Evolutionary conservation across 2,329 filamentous ascomycete genomes (phyloP), one percentile per base, ranked within the genome.

Genomic region (Trichoderma semiorbis): DNA sequence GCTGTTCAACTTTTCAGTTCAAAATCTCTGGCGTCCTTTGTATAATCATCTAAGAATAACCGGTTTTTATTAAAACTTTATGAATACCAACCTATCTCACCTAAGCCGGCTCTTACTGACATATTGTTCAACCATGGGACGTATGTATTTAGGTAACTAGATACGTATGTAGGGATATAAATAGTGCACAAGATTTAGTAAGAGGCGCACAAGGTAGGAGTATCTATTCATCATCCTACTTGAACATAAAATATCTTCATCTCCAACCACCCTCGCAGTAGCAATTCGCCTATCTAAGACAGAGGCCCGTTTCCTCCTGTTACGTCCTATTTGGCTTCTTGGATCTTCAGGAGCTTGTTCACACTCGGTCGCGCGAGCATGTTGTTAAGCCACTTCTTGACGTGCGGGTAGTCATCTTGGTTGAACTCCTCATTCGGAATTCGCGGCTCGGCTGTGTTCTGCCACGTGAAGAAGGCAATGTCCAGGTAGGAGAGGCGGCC

Each of bases 381-480:
- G 34, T 39, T 67, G 34, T 67, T 34, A 16, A 67, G 64, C 64
- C 64, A 67, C 34, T 58, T 67, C 64, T 67, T 67, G 53, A 67
- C 50, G 5, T 67, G 34, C 34, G 64, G 64, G 24, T 67, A 67
- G 6, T 67, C 50, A 67, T 28, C 24, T 34, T 67, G 64, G 24
- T 67, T 67, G 34, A 67, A 67, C 34, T 67, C 64, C 11, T 67
- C 64, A 43, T 67, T 39, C 34, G 64, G 64, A 58, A 67, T 67
- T 32, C 64, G 64, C 10, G 64, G 64, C 50, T 67, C 64, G 18
- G 64, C 64, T 21, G 64, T 67, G 53, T 67, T 53, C 53, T 67
- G 64, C 64, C 64, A 67, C 24, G 64, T 67, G 43, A 67, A 67
- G 50, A 67, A 67, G 53, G 64, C 64, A 5, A 67, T 67, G 18